A percentile compares a stretch with the other conserved stretches of the same genome.
These are phyloP conservation scores for Inga oerstediana DNA, from an alignment of 306 rosid genomes.

Conservation along the genomic window DNA sequence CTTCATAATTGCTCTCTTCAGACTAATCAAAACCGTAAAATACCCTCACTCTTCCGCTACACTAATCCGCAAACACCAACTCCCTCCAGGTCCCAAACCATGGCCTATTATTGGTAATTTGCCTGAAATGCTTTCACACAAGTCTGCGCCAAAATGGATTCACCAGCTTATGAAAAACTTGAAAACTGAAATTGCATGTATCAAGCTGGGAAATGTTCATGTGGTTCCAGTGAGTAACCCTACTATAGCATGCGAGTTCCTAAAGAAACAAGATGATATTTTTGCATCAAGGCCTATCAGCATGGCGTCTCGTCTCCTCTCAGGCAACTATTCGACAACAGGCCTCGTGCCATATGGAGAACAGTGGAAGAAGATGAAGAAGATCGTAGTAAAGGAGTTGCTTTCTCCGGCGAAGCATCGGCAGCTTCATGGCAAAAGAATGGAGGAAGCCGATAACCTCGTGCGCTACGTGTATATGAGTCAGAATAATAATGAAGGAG, in stretches of 20 bases:
- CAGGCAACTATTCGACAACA: neutral
- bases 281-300: neutral
- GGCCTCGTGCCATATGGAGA: too few relatives aligned
- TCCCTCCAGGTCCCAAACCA: neutral
- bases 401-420: neutral
- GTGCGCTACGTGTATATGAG: constrained; percentile 14
- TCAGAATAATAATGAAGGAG: neutral
- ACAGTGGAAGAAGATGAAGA: too few relatives aligned
- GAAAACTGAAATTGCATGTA: too few relatives aligned
- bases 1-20: neutral
- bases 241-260: too few relatives aligned
- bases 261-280: too few relatives aligned
- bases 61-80: neutral
- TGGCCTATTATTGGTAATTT: too few relatives aligned
- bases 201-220: too few relatives aligned
- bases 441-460: neutral
- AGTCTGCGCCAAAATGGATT: too few relatives aligned
- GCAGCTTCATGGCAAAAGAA: neutral
- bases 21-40: neutral
- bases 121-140: too few relatives aligned
- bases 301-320: neutral
- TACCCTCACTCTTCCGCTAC: neutral
- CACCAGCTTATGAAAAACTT: too few relatives aligned
- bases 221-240: too few relatives aligned
- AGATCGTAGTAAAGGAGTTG: neutral